phyloP scores from a whole-genome alignment of 768 basidiomycete species.

The Cyathus striatus region DNA sequence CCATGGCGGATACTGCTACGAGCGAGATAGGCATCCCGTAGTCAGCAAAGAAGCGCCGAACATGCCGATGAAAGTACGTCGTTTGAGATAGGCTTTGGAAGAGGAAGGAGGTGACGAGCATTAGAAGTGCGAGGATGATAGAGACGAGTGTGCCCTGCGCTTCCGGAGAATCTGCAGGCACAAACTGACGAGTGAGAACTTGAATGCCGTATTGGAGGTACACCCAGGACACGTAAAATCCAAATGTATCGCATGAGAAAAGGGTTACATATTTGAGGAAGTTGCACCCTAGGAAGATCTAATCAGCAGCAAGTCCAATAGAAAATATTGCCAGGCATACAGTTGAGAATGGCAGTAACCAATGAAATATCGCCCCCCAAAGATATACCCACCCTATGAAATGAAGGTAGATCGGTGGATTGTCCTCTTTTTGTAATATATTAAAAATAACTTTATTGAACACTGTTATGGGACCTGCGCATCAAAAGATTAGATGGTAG shows the following conservation, averaged over 20 bases:
- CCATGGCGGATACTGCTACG: constrained; percentile 68
- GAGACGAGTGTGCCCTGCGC: constrained; percentile 51
- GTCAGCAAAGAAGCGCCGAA: constrained; percentile 74
- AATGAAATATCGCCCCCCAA: constrained; percentile 85
- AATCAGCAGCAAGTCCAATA: too few relatives aligned
- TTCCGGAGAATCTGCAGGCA: constrained; percentile 21
- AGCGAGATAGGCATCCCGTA: constrained; percentile 92
- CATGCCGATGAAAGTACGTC: constrained; percentile 65
- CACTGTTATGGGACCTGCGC: constrained; percentile 81
- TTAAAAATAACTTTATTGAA: constrained; percentile 88
- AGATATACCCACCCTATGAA: constrained; percentile 93
- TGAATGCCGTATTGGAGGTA: constrained; percentile 89
- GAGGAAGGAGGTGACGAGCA: constrained; percentile 70
- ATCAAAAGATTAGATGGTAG: background rate
- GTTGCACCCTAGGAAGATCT: constrained; percentile 57
- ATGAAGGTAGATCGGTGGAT: constrained; percentile 73
- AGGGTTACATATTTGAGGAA: constrained; percentile 84
- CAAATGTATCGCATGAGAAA: constrained; percentile 90
- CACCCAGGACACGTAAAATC: constrained; percentile 89
- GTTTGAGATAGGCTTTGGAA: constrained; percentile 64
- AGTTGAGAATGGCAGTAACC: constrained; percentile 78
- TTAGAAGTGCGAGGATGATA: constrained; percentile 72
- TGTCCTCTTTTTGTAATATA: constrained; percentile 51
- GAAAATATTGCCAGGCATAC: too few relatives aligned
- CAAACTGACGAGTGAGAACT: constrained; percentile 71